Conservation (phyloP, 2,329 filamentous ascomycete species). For the Dothideomycetes sp. region DNA sequence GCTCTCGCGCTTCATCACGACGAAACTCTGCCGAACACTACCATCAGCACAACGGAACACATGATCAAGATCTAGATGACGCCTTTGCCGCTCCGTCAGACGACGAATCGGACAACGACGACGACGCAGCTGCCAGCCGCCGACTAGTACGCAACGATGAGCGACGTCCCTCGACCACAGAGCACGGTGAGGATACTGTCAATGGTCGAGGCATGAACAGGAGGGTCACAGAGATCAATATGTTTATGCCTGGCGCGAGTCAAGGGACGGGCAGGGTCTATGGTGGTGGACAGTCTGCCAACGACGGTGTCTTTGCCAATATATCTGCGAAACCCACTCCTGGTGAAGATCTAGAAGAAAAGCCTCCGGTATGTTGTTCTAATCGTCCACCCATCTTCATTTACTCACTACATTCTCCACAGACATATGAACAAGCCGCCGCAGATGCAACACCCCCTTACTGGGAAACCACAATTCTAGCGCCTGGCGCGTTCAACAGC, state of each 20-base stretch:
- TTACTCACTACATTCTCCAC: slow-evolving; percentile 12
- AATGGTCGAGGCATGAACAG: slow-evolving; percentile 29
- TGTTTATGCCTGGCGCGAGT: slow-evolving; percentile 26
- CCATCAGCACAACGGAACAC: slow-evolving; percentile 41
- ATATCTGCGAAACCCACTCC: slow-evolving; percentile 80
- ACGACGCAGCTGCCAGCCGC: slow-evolving; percentile 67
- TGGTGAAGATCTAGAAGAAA: slow-evolving; percentile 73
- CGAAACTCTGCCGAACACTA: slow-evolving; percentile 42
- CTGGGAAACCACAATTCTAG: slow-evolving; percentile 97
- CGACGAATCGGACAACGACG: slow-evolving; percentile 57
- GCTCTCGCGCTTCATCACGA: slow-evolving; percentile 66
- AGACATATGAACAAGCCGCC: slow-evolving; percentile 97
- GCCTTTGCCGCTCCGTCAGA: slow-evolving; percentile 63
- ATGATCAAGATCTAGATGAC: slow-evolving; percentile 77
- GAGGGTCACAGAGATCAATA: slow-evolving; percentile 43
- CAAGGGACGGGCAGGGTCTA: slow-evolving; percentile 41
- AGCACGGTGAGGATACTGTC: slow-evolving; percentile 7
- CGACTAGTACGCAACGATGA: slow-evolving; percentile 38
- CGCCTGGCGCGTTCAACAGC: slow-evolving; percentile 75
- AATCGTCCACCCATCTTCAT: neutral
- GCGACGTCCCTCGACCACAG: neutral
- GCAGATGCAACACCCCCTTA: slow-evolving; percentile 94
- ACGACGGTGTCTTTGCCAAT: slow-evolving; percentile 95
- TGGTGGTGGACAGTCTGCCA: slow-evolving; percentile 59
- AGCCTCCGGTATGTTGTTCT: slow-evolving; percentile 66